Percentiles rank a stretch among this genome's conserved stretches.
These are phyloP conservation scores for Zygnema cylindricum DNA, from an alignment of 139 green algal genomes.

Conservation along the genomic window DNA sequence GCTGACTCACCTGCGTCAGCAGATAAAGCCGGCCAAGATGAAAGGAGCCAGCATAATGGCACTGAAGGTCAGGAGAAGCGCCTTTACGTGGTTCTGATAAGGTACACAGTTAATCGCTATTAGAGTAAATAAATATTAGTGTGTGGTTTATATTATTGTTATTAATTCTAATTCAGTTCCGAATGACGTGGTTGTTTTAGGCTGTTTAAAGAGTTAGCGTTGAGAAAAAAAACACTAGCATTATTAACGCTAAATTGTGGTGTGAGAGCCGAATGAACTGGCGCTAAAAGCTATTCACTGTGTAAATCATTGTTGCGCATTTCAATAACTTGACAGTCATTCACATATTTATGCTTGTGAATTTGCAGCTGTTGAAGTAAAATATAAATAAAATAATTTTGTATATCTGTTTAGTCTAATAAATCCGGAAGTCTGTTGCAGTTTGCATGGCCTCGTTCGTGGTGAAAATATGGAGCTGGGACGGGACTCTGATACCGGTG, in stretches of 20 bases:
- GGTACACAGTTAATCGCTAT: slow-evolving; percentile 47
- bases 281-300: not conserved
- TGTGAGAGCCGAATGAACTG: not conserved
- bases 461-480: slow-evolving; percentile 93
- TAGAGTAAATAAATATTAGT: no score
- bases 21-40: not conserved
- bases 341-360: not conserved
- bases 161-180: slow-evolving; percentile 26
- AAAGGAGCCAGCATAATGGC: not conserved
- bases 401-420: not conserved
- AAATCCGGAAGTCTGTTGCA: slow-evolving; percentile 27
- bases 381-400: not conserved
- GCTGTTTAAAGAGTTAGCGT: no score
- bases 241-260: not conserved
- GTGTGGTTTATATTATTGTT: no score
- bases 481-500: slow-evolving; percentile 88
- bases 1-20: not conserved
- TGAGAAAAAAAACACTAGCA: no score
- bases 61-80: slow-evolving; percentile 20
- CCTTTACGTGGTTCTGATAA: slow-evolving; percentile 62
- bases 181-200: not conserved
- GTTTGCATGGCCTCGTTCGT: slow-evolving; percentile 88
- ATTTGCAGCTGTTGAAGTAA: slow-evolving; percentile 13
- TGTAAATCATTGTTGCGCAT: not conserved
- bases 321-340: not conserved